These are phyloP conservation scores for Candida sonorensis DNA, from an alignment of 805 yeast genomes.

Conservation along the genomic window DNA sequence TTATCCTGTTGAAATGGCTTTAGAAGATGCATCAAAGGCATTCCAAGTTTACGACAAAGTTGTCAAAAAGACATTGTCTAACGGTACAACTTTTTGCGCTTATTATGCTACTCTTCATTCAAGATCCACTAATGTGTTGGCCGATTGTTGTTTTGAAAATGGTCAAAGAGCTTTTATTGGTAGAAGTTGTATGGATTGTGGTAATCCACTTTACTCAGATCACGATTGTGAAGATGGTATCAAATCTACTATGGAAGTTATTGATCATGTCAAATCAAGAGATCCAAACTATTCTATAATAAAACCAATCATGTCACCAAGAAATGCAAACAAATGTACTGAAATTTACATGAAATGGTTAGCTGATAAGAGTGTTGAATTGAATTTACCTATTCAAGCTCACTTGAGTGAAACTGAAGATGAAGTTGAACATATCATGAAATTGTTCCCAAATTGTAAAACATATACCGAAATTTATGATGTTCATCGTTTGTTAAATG, in stretches of 20 bases:
- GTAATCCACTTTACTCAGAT: conserved; percentile 65
- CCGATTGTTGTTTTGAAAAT: conserved; percentile 52
- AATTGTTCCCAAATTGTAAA: conserved; percentile 65
- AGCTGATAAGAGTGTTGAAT: conserved; percentile 44
- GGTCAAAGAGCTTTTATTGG: conserved; percentile 93
- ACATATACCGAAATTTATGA: conserved; percentile 77
- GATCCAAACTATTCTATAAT: conserved; percentile 50
- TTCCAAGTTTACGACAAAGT: conserved; percentile 55
- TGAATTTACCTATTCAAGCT: conserved; percentile 70
- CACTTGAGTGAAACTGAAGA: conserved; percentile 75
- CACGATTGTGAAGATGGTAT: conserved; percentile 51
- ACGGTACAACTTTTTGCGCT: conserved; percentile 90
- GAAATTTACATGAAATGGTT: conserved; percentile 53
- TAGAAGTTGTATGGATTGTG: conserved; percentile 87
- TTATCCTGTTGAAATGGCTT: conserved; percentile 76
- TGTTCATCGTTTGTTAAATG: conserved; percentile 48
- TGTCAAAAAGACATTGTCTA: conserved; percentile 55
- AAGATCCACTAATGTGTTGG: conserved; percentile 67
- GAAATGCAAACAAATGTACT: conserved; percentile 89
- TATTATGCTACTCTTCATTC: conserved; percentile 88
- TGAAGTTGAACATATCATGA: conserved; percentile 69
- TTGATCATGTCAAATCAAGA: conserved; percentile 45
- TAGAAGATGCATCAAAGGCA: conserved; percentile 50
- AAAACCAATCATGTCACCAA: conserved; percentile 78
- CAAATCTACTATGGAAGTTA: conserved; percentile 46